Percentiles rank a stretch among this genome's conserved stretches.
Conservation (phyloP, 2,329 filamentous ascomycete genomes). For the Paramyrothecium sp. region DNA sequence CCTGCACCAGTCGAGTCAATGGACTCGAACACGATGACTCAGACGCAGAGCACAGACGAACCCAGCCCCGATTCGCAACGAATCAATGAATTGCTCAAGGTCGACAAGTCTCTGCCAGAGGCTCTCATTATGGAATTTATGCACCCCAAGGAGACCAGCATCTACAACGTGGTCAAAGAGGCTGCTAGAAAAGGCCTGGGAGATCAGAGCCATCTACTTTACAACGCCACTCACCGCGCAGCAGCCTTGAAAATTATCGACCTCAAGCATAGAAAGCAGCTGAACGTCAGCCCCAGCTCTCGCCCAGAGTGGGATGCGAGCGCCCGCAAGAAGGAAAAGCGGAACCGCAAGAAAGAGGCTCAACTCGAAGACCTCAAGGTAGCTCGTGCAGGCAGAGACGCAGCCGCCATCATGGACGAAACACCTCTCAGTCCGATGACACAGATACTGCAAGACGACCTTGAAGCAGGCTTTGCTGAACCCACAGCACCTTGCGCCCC, state of each 20-base stretch:
- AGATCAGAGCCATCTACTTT: constrained; percentile 3
- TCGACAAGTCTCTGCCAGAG: constrained; percentile 2
- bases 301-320: constrained; percentile 2
- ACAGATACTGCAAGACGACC: too few species aligned
- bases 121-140: constrained; percentile 7
- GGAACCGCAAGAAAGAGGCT: constrained; percentile 1
- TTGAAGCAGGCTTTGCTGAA: too few species aligned
- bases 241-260: constrained; percentile 2
- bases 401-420: neutral
- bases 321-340: constrained; percentile 4
- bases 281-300: neutral
- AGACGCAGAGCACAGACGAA: neutral
- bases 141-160: constrained; percentile 1
- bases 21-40: neutral
- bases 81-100: neutral
- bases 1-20: too few species aligned
- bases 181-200: neutral
- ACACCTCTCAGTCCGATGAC: too few species aligned
- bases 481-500: too few species aligned
- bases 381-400: neutral
- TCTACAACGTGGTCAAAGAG: constrained; percentile 2
- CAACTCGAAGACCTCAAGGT: neutral
- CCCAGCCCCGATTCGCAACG: neutral
- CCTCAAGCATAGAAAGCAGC: neutral
- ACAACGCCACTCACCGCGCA: neutral